phyloP scores from a whole-genome alignment of 331 rosid species.

The Quercus tomentella region DNA sequence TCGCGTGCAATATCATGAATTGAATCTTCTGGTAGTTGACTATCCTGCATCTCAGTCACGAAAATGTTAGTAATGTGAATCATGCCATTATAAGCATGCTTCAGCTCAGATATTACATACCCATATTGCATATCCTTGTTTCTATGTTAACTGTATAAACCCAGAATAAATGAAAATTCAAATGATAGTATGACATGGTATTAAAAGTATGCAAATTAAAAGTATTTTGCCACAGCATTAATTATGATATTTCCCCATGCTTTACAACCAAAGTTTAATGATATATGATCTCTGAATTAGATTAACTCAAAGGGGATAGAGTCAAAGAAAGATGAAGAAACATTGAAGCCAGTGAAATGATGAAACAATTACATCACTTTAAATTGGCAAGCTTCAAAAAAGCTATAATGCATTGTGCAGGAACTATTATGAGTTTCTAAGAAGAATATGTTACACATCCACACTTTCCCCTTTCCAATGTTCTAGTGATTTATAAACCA shows the following conservation, averaged over 20 bases:
- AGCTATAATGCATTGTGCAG: not conserved
- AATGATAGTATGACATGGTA: not conserved
- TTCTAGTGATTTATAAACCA: not conserved
- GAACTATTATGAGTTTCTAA: not conserved
- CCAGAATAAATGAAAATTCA: not conserved
- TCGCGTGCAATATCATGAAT: slow-evolving; percentile 72
- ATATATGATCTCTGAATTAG: not conserved
- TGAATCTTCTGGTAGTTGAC: slow-evolving; percentile 85
- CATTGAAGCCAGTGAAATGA: slow-evolving; percentile 3
- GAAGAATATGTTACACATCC: not conserved
- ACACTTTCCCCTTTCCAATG: not conserved
- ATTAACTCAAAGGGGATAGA: slow-evolving; percentile 3
- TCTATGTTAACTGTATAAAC: not conserved
- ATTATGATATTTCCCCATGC: not conserved
- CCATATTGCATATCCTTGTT: not conserved
- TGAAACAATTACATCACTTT: not conserved
- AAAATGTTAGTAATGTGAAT: slow-evolving; percentile 7
- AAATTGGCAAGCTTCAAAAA: not conserved
- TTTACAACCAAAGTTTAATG: not conserved
- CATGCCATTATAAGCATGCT: slow-evolving; percentile 1
- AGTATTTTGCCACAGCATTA: not conserved
- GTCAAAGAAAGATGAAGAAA: slow-evolving; percentile 2
- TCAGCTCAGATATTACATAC: not conserved
- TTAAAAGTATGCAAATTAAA: not conserved
- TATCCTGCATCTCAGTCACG: slow-evolving; percentile 62